These are phyloP conservation scores for Fusarium nodosum DNA, from an alignment of 2,329 filamentous ascomycete species.

Conservation along the genomic window DNA sequence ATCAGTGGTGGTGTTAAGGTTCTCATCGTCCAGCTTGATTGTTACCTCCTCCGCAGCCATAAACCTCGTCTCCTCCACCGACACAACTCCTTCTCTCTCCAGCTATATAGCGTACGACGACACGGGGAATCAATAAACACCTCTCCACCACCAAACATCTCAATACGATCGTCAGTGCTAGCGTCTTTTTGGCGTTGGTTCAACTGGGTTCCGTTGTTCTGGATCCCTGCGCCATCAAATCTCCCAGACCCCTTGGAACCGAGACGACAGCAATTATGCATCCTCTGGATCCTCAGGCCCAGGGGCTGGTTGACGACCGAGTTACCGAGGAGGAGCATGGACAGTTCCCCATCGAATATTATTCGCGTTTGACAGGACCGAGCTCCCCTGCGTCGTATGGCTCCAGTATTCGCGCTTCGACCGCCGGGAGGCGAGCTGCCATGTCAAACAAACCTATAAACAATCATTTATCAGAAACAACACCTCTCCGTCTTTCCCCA, in stretches of 20 bases:
- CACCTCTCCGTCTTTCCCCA: conserved; percentile 36
- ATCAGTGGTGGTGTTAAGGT: conserved; percentile 19
- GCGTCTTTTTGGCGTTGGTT: conserved; percentile 32
- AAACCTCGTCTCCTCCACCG: conserved; percentile 18
- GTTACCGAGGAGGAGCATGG: conserved; percentile 31
- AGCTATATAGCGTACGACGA: conserved; percentile 8
- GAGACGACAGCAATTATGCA: conserved; percentile 52
- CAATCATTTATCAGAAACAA: conserved; percentile 42
- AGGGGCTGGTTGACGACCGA: conserved; percentile 37
- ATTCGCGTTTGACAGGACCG: conserved; percentile 41
- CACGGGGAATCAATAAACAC: conserved; percentile 5
- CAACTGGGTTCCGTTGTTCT: conserved; percentile 39
- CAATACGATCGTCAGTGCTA: conserved; percentile 31
- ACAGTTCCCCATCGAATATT: conserved; percentile 44
- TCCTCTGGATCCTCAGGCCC: conserved; percentile 41
- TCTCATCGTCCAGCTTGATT: conserved; percentile 16
- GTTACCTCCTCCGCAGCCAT: conserved; percentile 17
- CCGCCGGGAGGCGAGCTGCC: conserved; percentile 34
- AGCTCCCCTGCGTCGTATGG: conserved; percentile 39
- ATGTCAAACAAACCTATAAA: conserved; percentile 39
- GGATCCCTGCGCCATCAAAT: conserved; percentile 44
- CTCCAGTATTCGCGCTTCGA: conserved; percentile 42
- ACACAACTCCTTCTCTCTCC: conserved; percentile 1
- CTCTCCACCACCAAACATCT: conserved; percentile 21
- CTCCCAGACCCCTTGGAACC: conserved; percentile 44